Conservation (phyloP, 306 rosid genomes). For the Canavalia ensiformis region DNA sequence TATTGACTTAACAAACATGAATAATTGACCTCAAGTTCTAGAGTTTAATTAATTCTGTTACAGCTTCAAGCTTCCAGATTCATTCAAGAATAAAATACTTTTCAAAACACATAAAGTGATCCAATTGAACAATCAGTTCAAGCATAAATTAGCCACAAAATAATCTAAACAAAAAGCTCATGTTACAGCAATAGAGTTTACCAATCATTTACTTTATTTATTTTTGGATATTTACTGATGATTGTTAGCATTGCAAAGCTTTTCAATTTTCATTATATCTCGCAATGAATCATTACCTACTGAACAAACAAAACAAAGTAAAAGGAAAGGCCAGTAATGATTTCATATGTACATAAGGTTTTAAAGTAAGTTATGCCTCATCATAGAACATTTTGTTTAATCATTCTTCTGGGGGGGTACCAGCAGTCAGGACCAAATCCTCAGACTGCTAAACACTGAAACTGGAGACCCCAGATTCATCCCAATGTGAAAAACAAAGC, state of each 20-base stretch:
- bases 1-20: neutral
- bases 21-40: conserved; percentile 7
- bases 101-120: neutral
- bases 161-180: neutral
- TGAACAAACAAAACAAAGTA: conserved; percentile 12
- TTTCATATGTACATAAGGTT: neutral
- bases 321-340: neutral
- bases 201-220: neutral
- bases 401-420: neutral
- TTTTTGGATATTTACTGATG: neutral
- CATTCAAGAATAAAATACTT: conserved; percentile 5
- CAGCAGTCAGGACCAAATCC: neutral
- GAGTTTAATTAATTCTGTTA: conserved; percentile 13
- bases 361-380: neutral
- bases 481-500: conserved; percentile 3
- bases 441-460: conserved; percentile 9
- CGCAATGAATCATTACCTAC: conserved; percentile 3
- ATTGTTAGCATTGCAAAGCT: neutral
- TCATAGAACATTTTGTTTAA: conserved; percentile 1
- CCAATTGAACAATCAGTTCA: neutral
- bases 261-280: neutral
- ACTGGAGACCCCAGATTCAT: neutral
- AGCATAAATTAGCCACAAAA: neutral
- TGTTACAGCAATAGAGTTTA: neutral
- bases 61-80: neutral